A percentile compares a stretch with the other conserved stretches of the same genome.
Conservation (phyloP, 371 early-diverging fungal genomes). For the Mucor sp. region DNA sequence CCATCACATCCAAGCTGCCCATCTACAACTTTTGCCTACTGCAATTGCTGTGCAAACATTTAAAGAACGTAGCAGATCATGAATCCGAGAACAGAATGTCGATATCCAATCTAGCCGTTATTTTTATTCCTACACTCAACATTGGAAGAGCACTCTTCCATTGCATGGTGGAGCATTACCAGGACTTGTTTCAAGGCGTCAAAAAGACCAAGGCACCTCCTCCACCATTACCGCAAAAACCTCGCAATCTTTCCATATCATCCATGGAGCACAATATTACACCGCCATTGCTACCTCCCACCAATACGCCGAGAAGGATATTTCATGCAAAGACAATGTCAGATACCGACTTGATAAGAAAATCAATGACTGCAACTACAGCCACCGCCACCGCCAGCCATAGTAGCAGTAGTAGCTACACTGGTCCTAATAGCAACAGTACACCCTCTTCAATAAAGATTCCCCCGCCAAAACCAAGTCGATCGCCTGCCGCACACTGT, state of each 20-base stretch:
- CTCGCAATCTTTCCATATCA: conserved; percentile 17
- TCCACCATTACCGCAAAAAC: conserved; percentile 41
- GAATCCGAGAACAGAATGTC: conserved; percentile 75
- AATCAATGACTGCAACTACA: background rate
- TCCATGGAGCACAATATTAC: background rate
- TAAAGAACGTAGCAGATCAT: conserved; percentile 67
- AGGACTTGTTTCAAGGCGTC: conserved; percentile 18
- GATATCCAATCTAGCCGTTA: conserved; percentile 75
- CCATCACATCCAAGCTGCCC: conserved; percentile 57
- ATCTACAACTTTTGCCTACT: conserved; percentile 58
- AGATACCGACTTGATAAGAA: conserved; percentile 24
- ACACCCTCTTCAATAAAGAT: conserved; percentile 4
- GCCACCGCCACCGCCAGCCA: background rate
- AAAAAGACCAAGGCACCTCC: conserved; percentile 18
- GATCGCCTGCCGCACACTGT: conserved; percentile 12
- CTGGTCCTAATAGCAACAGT: background rate
- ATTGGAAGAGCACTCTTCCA: conserved; percentile 73
- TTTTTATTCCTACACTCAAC: conserved; percentile 80
- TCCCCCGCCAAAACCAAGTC: conserved; percentile 39
- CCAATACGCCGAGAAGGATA: conserved; percentile 13
- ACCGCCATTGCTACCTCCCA: conserved; percentile 1
- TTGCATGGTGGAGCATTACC: conserved; percentile 46
- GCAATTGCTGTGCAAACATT: conserved; percentile 58
- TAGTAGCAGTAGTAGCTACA: too few relatives aligned
- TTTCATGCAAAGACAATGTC: conserved; percentile 31